Conservation (phyloP, 75 land plant species). For the Sequoiadendron giganteum region DNA sequence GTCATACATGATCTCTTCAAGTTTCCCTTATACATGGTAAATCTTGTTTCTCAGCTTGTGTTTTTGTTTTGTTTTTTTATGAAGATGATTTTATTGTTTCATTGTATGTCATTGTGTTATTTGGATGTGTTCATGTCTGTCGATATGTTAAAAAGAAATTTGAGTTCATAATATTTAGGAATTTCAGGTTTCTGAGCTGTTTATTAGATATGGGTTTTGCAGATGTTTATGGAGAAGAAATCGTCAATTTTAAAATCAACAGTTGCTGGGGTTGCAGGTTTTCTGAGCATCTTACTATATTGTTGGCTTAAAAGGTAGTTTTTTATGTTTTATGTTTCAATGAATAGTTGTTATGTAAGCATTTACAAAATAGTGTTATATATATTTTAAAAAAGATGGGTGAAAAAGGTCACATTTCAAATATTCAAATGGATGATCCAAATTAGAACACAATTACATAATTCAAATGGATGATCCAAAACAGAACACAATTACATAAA, state of each 20-base stretch:
- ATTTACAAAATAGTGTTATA: too few species aligned
- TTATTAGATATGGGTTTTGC: background rate
- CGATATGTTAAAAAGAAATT: background rate
- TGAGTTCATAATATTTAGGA: background rate
- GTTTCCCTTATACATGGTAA: background rate
- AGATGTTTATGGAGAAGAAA: background rate
- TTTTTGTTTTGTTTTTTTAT: too few species aligned
- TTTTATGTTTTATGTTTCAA: too few species aligned
- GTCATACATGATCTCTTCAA: background rate
- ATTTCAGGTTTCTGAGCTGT: background rate
- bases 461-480: too few species aligned
- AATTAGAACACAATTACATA: too few species aligned
- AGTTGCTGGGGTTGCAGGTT: background rate
- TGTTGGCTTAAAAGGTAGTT: background rate
- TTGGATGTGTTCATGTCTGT: background rate
- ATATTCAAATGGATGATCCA: too few species aligned
- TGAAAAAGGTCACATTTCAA: too few species aligned
- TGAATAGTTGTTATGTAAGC: too few species aligned
- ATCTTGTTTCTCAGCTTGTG: background rate
- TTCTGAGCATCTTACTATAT: background rate
- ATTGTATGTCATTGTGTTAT: too few species aligned
- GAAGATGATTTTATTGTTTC: too few species aligned
- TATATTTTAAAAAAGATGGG: too few species aligned
- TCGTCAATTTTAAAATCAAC: background rate
- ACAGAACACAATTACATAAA: too few species aligned